Percentiles rank a stretch among this genome's conserved stretches.
Conservation (phyloP, 192 early-diverging fungal genomes). For the Coemansia umbellata region DNA sequence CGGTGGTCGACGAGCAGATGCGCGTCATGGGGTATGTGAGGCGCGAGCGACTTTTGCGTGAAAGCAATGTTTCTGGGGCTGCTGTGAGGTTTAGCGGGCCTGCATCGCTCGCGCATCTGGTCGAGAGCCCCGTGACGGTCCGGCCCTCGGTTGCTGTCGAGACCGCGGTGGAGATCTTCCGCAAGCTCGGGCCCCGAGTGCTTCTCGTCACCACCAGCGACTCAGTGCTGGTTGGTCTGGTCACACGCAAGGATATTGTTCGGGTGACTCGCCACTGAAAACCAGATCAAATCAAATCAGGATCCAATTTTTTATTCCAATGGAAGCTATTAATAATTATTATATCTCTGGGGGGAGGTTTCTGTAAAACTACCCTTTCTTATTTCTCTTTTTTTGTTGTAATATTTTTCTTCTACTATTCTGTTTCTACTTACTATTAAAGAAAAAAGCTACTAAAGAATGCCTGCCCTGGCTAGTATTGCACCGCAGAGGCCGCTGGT, state of each 20-base stretch:
- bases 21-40: constrained; percentile 69
- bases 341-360: too few species aligned
- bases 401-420: too few species aligned
- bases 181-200: constrained; percentile 74
- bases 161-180: constrained; percentile 77
- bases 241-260: constrained; percentile 76
- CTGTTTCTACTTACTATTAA: background rate
- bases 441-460: background rate
- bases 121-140: constrained; percentile 67
- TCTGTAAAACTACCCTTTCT: too few species aligned
- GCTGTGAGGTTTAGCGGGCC: background rate
- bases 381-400: background rate
- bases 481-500: constrained; percentile 28
- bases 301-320: too few species aligned
- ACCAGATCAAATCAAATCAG: too few species aligned
- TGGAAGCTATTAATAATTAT: too few species aligned
- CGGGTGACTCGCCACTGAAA: constrained; percentile 13
- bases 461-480: constrained; percentile 7
- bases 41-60: constrained; percentile 34
- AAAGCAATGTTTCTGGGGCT: background rate
- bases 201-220: constrained; percentile 63
- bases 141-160: constrained; percentile 65
- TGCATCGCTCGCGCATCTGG: background rate
- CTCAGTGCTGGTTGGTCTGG: constrained; percentile 60
- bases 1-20: constrained; percentile 67